Percentiles rank a stretch among this genome's conserved stretches.
Evolutionary conservation across 176 grass and related monocot species (phyloP).

Genomic region (Cenchrus fungigraminus): DNA sequence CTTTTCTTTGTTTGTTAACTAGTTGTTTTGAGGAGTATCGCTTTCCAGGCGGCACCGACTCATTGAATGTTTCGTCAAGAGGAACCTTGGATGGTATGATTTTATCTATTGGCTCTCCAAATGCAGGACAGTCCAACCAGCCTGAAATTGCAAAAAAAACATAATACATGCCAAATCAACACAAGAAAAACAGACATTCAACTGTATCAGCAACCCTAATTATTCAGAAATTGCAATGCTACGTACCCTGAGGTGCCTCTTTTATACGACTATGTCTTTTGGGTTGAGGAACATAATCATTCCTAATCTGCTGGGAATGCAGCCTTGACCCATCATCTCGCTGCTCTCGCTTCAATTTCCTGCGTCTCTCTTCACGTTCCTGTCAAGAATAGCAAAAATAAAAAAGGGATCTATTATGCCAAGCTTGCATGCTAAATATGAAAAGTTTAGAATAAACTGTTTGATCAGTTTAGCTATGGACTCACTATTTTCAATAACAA

Average conservation of each 20-base stretch:
- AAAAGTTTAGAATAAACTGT: not conserved
- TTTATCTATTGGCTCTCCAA: conserved; percentile 91
- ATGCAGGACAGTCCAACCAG: conserved; percentile 90
- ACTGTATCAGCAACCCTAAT: not conserved
- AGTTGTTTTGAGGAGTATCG: conserved; percentile 98
- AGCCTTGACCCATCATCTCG: conserved; percentile 64
- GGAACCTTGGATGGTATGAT: conserved; percentile 99
- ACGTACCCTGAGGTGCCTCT: conserved; percentile 84
- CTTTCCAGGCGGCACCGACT: conserved; percentile 81
- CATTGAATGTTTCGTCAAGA: conserved; percentile 97
- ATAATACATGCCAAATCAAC: conserved; percentile 21
- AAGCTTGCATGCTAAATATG: not conserved
- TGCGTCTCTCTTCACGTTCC: conserved; percentile 92
- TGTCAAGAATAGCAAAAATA: conserved; percentile 40
- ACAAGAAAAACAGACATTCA: not conserved
- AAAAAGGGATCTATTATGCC: conserved; percentile 15
- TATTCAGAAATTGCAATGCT: conserved; percentile 4
- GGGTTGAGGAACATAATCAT: conserved; percentile 66
- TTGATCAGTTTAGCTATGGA: too few relatives aligned
- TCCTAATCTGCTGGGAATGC: conserved; percentile 57
- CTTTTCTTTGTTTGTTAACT: conserved; percentile 90
- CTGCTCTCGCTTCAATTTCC: conserved; percentile 65
- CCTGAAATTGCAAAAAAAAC: conserved; percentile 51
- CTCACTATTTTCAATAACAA: not conserved
- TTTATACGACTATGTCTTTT: conserved; percentile 69